Base-by-base conservation (phyloP, 139 green algal species). In the Chlamydomonas incerta region DNA sequence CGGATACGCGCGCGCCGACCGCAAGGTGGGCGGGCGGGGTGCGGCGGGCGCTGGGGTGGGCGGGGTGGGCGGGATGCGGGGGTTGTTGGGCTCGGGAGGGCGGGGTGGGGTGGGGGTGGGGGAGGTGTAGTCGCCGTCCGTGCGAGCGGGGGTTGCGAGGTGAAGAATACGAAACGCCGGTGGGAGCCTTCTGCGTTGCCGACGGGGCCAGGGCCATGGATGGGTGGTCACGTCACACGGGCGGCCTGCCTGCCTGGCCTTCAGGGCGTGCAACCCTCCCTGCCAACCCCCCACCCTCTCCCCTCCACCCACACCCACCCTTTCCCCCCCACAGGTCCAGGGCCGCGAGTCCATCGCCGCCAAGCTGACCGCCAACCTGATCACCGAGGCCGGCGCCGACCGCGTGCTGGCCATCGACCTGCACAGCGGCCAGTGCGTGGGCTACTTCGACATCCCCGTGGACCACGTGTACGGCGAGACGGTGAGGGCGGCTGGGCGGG, bases 381-480 rank as follows among this genome's bases (percentile, higher is more conserved):
- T 99, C 79, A 99, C 98, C 20, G 95, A 99, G 90, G 95, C 97
- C 50, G 97, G 97, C 37, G 97, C 95, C 20, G 93, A 99, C 87
- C 91, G 98, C 1, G 94, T 99, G 67, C 86, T 99, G 60, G 93
- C 96, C 31, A 96, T 98, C 90, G 98, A 99, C 91, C 91, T 99
- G 80, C 98, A 99, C 94, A 96, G 87, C 47, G 96, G 96, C 46
- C 96, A 98, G 94, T 98, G 95, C 84, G 96, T 99, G 47, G 97
- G 97, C 10, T 99, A 99, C 93, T 99, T 99, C 90, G 98, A 99
- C 92, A 99, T 99, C 87, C 98, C 98, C 18, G 98, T 99, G 31
- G 98, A 99, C 87, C 98, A 99, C 88, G 93, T 96, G 70, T 88
- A 91, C 73, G 81, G 79, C 60, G 82, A 90, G 73, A 88, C 87